These are phyloP conservation scores for Fusarium pininemorale DNA, from an alignment of 2,329 filamentous ascomycete genomes.

Conservation along the genomic window DNA sequence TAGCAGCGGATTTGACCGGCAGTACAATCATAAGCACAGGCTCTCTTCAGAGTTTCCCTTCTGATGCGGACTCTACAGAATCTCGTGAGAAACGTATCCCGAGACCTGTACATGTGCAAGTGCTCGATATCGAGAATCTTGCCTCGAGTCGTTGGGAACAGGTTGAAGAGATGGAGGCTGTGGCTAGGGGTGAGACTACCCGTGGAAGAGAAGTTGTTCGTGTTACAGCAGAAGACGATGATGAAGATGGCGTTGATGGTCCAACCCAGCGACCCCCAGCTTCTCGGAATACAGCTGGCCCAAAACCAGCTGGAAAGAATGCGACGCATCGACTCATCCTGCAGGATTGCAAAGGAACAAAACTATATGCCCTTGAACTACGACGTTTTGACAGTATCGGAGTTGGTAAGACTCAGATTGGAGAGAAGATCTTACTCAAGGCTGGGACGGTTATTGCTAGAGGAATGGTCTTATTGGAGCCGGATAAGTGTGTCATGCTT, in stretches of 20 bases:
- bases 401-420: conserved; percentile 74
- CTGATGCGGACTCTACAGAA: conserved; percentile 60
- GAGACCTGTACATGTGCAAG: conserved; percentile 77
- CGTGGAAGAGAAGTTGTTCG: conserved; percentile 85
- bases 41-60: conserved; percentile 58
- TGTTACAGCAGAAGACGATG: conserved; percentile 57
- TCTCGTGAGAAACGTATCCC: conserved; percentile 65
- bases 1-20: conserved; percentile 77
- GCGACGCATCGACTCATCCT: conserved; percentile 83
- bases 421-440: conserved; percentile 81
- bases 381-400: conserved; percentile 71
- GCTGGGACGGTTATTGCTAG: conserved; percentile 73
- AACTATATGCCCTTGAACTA: conserved; percentile 78
- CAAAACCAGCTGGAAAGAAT: conserved; percentile 46
- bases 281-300: conserved; percentile 20
- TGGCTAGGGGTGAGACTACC: conserved; percentile 76
- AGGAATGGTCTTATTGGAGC: conserved; percentile 81
- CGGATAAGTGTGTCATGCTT: conserved; percentile 73
- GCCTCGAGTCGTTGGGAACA: conserved; percentile 84
- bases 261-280: conserved; percentile 24
- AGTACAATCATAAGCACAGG: conserved; percentile 57
- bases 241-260: conserved; percentile 59
- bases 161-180: conserved; percentile 80
- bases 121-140: conserved; percentile 88
- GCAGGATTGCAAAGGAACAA: conserved; percentile 79